Evolutionary conservation across 306 rosid species (phyloP), one percentile per base, ranked within the genome.

Genomic region (Vicia sativa): DNA sequence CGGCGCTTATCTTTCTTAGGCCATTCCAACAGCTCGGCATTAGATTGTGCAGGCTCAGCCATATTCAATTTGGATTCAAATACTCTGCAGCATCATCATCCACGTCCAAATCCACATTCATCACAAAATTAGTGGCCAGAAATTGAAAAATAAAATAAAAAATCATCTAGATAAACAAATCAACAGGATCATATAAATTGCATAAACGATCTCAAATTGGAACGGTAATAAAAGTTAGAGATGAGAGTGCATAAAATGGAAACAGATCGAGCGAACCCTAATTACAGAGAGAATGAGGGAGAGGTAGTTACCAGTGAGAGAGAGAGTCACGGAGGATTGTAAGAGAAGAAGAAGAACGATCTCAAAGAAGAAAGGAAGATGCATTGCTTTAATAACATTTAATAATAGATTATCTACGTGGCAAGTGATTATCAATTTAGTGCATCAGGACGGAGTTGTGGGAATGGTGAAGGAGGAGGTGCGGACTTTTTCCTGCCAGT

Each of bases 1-100:
- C 98, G 96, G 46, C 90, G 97, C 60, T 57, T 88, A 79, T 93
- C 97, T 65, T 90, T 88, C 82, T 83, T 86, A 2, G 97, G 89
- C 95, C 96, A 90, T 67, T 93, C 95, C 72, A 90, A 66, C 77
- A 93, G 34, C 72, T 90, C 96, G 1, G 91, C 77, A 68, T 65
- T 85, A 16, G 90, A 68, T 52, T 80, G 71, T 53, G 88, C 70
- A 48, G 87, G 84, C 79, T 83, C 98, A 43, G 98, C 96, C 98
- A 93, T 93, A 34, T 54, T 69, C 71, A 29, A 74, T 58, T n/a
- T 61, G 13, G 45, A 34, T 31, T 41, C 49, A 37, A 62, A 64
- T 13, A 8, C 23, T 48, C 81, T 82, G 76, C 4, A 78, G 54
- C 56, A 57, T 19, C 62, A 62, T 11, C 23, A 57, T 29, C 63